Conservation (phyloP, 2,329 filamentous ascomycete genomes). For the Parastagonospora nodorum region DNA sequence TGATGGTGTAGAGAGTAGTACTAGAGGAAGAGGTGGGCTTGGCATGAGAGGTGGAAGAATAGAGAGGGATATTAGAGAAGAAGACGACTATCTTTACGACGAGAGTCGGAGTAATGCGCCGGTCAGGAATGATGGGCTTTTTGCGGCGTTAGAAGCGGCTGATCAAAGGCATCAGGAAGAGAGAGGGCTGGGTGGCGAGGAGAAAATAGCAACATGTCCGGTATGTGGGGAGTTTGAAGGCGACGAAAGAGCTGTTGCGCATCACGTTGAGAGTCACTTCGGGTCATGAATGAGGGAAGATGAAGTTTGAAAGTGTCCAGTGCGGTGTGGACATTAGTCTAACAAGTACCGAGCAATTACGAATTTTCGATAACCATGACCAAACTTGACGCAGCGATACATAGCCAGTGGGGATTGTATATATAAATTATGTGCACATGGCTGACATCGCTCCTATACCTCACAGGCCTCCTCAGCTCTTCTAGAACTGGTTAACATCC, state of each 20-base stretch:
- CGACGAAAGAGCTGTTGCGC: slow-evolving; percentile 69
- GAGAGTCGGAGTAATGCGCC: slow-evolving; percentile 13
- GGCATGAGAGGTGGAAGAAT: slow-evolving; percentile 20
- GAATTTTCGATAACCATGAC: too few species aligned
- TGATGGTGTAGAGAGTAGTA: slow-evolving; percentile 11
- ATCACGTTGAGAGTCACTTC: slow-evolving; percentile 69
- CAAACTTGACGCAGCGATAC: too few species aligned
- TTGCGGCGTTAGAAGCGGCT: slow-evolving; percentile 34
- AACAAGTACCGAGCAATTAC: background rate
- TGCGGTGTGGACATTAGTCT: background rate
- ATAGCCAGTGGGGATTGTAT: background rate
- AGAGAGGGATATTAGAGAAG: slow-evolving; percentile 35
- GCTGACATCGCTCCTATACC: too few species aligned
- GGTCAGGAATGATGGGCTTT: slow-evolving; percentile 16
- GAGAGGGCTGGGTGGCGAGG: slow-evolving; percentile 16
- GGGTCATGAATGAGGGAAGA: slow-evolving; percentile 4
- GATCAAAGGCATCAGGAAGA: slow-evolving; percentile 32
- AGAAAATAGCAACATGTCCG: slow-evolving; percentile 58
- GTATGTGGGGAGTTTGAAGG: slow-evolving; percentile 70
- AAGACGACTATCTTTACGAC: slow-evolving; percentile 38
- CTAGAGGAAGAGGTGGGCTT: slow-evolving; percentile 6
- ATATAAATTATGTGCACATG: background rate
- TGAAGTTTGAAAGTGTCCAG: background rate
- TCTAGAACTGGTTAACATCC: background rate
- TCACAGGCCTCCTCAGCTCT: too few species aligned